Evolutionary conservation across 176 grass and related monocot genomes (phyloP).

Genomic region (Thinopyrum elongatum): DNA sequence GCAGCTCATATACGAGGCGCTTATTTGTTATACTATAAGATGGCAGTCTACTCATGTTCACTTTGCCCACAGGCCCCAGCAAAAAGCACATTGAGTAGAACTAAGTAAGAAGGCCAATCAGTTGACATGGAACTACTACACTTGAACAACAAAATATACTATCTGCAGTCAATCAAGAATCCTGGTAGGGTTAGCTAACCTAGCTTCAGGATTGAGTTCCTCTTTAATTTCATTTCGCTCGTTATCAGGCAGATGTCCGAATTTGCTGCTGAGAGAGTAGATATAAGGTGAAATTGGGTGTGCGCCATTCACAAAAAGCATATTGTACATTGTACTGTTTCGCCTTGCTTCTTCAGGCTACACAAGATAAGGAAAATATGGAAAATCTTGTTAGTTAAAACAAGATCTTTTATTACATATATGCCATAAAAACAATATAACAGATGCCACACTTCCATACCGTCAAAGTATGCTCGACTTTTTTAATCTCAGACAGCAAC

Average conservation of each 20-base stretch:
- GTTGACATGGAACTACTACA: neutral
- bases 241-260: conserved; percentile 62
- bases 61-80: neutral
- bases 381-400: conserved; percentile 25
- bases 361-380: conserved; percentile 22
- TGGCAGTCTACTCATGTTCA: conserved; percentile 10
- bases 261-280: conserved; percentile 83
- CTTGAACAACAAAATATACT: conserved; percentile 6
- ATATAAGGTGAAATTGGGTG: conserved; percentile 93
- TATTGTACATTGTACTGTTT: conserved; percentile 86
- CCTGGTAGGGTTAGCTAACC: conserved; percentile 50
- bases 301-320: conserved; percentile 95
- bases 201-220: conserved; percentile 77
- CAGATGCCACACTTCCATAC: conserved; percentile 42
- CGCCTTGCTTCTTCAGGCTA: conserved; percentile 93
- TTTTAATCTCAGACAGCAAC: conserved; percentile 80
- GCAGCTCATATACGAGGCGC: neutral
- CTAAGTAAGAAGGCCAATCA: neutral
- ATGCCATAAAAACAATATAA: conserved; percentile 15
- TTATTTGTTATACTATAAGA: neutral
- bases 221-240: conserved; percentile 76
- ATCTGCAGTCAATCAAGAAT: conserved; percentile 22
- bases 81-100: neutral
- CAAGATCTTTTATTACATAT: conserved; percentile 3
- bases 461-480: conserved; percentile 91